Percentiles rank a stretch among this genome's conserved stretches.
Evolutionary conservation across 352 stramenopile genomes (phyloP).

Genomic region (Pythium rishiriense): DNA sequence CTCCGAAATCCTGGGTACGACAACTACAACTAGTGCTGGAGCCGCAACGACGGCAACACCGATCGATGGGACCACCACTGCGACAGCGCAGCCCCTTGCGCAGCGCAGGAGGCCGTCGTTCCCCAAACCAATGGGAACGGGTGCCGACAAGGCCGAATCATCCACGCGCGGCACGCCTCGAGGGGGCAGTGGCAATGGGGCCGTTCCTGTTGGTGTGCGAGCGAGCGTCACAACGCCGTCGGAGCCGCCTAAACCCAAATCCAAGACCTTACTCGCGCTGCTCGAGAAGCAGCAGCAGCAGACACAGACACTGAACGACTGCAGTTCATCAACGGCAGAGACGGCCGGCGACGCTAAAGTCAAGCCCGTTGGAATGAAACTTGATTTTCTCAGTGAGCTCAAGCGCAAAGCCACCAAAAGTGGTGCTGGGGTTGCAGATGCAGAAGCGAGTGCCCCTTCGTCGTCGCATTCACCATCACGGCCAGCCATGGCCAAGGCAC

Average conservation of each 20-base stretch:
- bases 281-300: slow-evolving; percentile 16
- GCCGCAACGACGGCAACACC: background rate
- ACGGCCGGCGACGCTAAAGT: background rate
- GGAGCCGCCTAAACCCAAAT: slow-evolving; percentile 32
- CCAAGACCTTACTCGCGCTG: slow-evolving; percentile 23
- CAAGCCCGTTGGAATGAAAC: slow-evolving; percentile 2
- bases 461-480: background rate
- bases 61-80: background rate
- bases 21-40: background rate
- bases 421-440: too few species aligned
- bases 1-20: slow-evolving; percentile 11
- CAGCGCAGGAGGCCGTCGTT: slow-evolving; percentile 7
- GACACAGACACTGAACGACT: background rate
- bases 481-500: background rate
- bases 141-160: background rate
- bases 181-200: background rate
- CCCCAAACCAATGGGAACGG: slow-evolving; percentile 14
- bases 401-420: slow-evolving; percentile 11
- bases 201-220: too few species aligned
- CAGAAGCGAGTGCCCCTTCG: background rate
- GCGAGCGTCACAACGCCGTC: background rate
- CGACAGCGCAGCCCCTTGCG: background rate
- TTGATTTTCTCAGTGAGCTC: slow-evolving; percentile 21
- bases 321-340: background rate
- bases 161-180: background rate